Evolutionary conservation across 371 early-diverging fungal species (phyloP).

Genomic region (Mortierella sp.): DNA sequence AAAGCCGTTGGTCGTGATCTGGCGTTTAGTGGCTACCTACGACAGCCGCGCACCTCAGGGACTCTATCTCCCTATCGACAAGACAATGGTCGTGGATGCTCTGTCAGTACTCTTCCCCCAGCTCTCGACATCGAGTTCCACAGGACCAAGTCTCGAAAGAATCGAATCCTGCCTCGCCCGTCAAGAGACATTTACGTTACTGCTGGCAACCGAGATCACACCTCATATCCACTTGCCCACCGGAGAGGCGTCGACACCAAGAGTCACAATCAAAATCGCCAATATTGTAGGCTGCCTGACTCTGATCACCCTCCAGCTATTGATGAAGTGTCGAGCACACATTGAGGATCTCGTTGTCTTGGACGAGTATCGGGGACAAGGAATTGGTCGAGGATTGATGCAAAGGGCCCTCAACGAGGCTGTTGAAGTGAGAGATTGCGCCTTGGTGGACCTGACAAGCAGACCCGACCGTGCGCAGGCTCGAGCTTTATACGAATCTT

Average conservation of each 20-base stretch:
- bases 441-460: conserved; percentile 43
- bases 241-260: not conserved
- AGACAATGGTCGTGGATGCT: conserved; percentile 6
- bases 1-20: conserved; percentile 13
- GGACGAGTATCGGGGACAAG: conserved; percentile 21
- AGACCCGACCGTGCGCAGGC: conserved; percentile 46
- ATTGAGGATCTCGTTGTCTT: conserved; percentile 50
- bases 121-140: conserved; percentile 19
- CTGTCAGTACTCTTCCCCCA: conserved; percentile 37
- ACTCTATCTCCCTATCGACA: conserved; percentile 17
- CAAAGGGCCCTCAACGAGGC: conserved; percentile 35
- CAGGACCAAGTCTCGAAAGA: conserved; percentile 24
- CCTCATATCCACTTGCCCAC: not conserved
- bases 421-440: conserved; percentile 12
- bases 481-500: conserved; percentile 35
- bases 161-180: conserved; percentile 33
- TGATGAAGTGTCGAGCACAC: conserved; percentile 43
- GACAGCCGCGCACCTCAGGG: not conserved
- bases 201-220: conserved; percentile 27
- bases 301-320: conserved; percentile 30
- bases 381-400: conserved; percentile 41
- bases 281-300: conserved; percentile 33
- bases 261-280: conserved; percentile 6
- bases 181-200: conserved; percentile 29
- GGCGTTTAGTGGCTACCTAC: conserved; percentile 15